These are phyloP conservation scores for Auricularia sp. DNA, from an alignment of 768 basidiomycete species.

Conservation along the genomic window DNA sequence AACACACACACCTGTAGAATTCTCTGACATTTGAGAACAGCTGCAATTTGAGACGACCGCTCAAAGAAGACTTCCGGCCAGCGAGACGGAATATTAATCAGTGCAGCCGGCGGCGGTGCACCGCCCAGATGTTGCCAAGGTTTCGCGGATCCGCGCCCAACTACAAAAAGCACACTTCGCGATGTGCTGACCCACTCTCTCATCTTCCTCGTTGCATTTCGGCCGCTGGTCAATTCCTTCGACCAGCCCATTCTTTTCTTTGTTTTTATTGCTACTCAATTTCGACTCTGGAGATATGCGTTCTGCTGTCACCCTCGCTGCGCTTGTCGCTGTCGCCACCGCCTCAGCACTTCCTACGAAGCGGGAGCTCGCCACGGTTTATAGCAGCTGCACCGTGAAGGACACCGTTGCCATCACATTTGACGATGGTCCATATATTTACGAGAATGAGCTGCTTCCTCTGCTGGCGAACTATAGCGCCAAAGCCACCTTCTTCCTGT, in stretches of 20 bases:
- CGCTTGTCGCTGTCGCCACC: not conserved
- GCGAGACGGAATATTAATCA: no score
- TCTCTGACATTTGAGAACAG: no score
- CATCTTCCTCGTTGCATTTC: no score
- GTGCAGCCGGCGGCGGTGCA: no score
- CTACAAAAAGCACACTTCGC: no score
- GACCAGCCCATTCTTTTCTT: not conserved
- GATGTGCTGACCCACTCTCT: no score
- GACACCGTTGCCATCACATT: conserved; percentile 8
- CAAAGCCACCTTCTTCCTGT: conserved; percentile 36
- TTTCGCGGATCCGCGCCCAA: no score
- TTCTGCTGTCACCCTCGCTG: not conserved
- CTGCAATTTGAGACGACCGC: no score
- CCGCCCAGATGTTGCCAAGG: no score
- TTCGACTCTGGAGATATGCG: not conserved
- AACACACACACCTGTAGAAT: no score
- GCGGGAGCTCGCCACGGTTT: not conserved
- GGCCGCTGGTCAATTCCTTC: no score
- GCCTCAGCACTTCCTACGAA: not conserved
- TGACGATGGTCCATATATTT: conserved; percentile 18
- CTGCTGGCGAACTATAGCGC: conserved; percentile 16
- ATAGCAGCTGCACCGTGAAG: not conserved
- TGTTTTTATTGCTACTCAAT: not conserved
- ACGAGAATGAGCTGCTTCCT: conserved; percentile 10
- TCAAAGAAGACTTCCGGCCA: no score